Evolutionary conservation across 2,329 filamentous ascomycete genomes (phyloP).

Genomic region (Nemania abortiva): DNA sequence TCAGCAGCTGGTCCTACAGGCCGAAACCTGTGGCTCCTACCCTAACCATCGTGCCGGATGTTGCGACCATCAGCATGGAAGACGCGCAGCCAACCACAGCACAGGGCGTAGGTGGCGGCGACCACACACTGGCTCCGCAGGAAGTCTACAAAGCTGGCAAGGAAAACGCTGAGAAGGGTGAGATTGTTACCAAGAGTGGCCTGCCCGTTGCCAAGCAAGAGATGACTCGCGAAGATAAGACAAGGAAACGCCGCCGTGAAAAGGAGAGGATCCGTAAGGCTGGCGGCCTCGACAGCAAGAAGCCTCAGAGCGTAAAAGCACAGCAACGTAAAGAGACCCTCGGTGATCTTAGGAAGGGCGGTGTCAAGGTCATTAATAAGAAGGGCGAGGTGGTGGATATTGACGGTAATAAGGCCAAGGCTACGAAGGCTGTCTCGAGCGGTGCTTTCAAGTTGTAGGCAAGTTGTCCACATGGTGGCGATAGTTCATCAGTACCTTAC

Average conservation of each 20-base stretch:
- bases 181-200: constrained; percentile 82
- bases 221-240: constrained; percentile 88
- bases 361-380: constrained; percentile 91
- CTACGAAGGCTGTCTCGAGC: constrained; percentile 63
- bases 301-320: constrained; percentile 69
- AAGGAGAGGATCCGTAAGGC: constrained; percentile 87
- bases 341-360: constrained; percentile 70
- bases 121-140: constrained; percentile 88
- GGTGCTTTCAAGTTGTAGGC: constrained; percentile 71
- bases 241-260: constrained; percentile 78
- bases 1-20: constrained; percentile 95
- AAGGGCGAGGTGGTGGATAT: constrained; percentile 88
- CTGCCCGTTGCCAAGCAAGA: constrained; percentile 84
- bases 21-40: constrained; percentile 85
- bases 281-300: constrained; percentile 61
- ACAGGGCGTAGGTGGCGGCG: constrained; percentile 74
- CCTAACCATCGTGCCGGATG: constrained; percentile 88
- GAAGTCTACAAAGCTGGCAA: constrained; percentile 90
- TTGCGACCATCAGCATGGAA: constrained; percentile 93
- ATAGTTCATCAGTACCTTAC: neutral
- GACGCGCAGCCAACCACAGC: constrained; percentile 90
- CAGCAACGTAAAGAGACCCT: constrained; percentile 64
- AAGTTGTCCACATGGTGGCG: neutral
- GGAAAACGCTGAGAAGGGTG: constrained; percentile 71
- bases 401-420: constrained; percentile 80